Base-by-base conservation (phyloP, 805 yeast genomes). In the Wickerhamiella australiensis region DNA sequence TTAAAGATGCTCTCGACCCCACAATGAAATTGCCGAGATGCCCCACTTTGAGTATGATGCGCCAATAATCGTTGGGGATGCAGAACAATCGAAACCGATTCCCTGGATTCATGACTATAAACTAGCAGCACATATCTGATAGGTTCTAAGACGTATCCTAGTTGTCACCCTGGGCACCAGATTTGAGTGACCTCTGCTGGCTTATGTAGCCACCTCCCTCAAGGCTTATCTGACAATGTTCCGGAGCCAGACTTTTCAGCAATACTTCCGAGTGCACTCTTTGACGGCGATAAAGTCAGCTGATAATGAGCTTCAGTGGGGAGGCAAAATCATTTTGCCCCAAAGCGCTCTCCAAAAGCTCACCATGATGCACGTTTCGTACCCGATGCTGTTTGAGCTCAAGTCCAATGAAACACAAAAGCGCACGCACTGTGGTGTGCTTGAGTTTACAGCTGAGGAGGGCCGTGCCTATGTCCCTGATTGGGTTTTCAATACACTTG, bases 391-490 rank as follows among this genome's bases (percentile, higher is more conserved):
- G 45, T 92, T 92, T 61, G 83, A 82, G 63, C 67, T 92, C 37
- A 69, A 71, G 29, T 82, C 83, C 50, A 94, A 82, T 57, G 81
- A 76, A 33, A 70, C 75, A 21, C 72, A 66, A 17, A 62, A 71
- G 27, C 68, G 63, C 6, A 85, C 96, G 0, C 95, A 87, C 63
- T 83, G 88, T 43, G 99, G 99, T 61, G 98, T 92, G 25, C 69
- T 92, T 53, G 98, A 92, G 67, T 92, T 92, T 64, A 82, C 85
- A 15, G 96, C 98, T 0, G 97, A 92, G 61, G 98, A 92, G 69
- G 99, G 99, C 15, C 73, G 98, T 50, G 92, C 78, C 2, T 92
- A 92, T 63, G 60, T 92, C 31, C 99, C 99, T 0, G 86, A 85
- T 57, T 92, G 99, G 99, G 88, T 92, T 88, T 77, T 92, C 83